These are phyloP conservation scores for Leccinum rimulosum DNA, from an alignment of 768 basidiomycete genomes.

Conservation along the genomic window DNA sequence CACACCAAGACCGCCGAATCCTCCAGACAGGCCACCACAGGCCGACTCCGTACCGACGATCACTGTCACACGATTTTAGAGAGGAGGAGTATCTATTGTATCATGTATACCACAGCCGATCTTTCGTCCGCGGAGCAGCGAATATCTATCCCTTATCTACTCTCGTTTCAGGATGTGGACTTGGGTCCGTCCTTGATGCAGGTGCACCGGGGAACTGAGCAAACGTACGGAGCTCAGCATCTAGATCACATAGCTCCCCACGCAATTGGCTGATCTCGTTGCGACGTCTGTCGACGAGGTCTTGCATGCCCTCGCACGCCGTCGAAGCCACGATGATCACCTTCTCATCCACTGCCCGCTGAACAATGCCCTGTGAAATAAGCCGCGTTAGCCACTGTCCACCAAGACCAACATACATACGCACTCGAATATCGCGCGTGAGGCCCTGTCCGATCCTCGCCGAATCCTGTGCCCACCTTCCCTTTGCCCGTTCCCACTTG, in stretches of 20 bases:
- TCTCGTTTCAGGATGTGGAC: background rate
- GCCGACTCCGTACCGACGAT: slow-evolving; percentile 26
- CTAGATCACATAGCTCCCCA: slow-evolving; percentile 42
- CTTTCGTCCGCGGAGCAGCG: slow-evolving; percentile 2
- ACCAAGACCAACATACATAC: slow-evolving; percentile 5
- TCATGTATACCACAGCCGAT: slow-evolving; percentile 28
- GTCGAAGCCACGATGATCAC: slow-evolving; percentile 51
- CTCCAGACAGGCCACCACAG: slow-evolving; percentile 3
- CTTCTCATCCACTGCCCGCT: slow-evolving; percentile 47
- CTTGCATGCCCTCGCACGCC: slow-evolving; percentile 46
- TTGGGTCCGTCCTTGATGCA: slow-evolving; percentile 4
- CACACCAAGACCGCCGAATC: slow-evolving; percentile 8
- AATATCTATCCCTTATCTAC: slow-evolving; percentile 14
- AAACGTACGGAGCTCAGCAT: slow-evolving; percentile 29
- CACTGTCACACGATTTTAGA: slow-evolving; percentile 26
- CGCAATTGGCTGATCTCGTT: slow-evolving; percentile 44
- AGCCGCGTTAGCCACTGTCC: slow-evolving; percentile 1
- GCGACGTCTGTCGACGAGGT: slow-evolving; percentile 40
- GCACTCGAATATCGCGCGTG: slow-evolving; percentile 61
- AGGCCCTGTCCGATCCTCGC: slow-evolving; percentile 58
- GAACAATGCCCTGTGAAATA: slow-evolving; percentile 43
- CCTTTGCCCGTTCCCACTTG: slow-evolving; percentile 67
- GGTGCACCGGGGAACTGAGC: slow-evolving; percentile 1
- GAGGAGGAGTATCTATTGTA: slow-evolving; percentile 19
- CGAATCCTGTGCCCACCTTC: slow-evolving; percentile 69